Evolutionary conservation across 805 yeast species (phyloP).

Genomic region (Metschnikowia borealis): DNA sequence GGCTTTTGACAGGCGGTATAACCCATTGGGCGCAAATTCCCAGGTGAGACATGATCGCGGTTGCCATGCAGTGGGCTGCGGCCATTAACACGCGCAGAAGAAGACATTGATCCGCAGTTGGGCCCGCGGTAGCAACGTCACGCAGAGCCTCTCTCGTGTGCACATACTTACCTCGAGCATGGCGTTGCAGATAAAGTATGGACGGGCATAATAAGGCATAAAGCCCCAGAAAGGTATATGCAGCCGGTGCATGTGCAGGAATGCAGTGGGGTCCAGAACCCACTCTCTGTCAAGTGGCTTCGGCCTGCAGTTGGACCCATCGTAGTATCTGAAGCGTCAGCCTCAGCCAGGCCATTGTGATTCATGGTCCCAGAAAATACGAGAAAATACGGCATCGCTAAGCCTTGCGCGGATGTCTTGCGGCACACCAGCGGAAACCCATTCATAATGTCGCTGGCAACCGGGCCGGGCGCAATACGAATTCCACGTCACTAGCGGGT

Average conservation of each 20-base stretch:
- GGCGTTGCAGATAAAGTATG: background rate
- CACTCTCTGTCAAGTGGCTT: background rate
- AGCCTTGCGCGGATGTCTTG: background rate
- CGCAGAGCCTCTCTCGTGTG: background rate
- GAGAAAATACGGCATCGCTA: background rate
- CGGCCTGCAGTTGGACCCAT: background rate
- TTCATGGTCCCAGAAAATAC: background rate
- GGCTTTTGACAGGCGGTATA: background rate
- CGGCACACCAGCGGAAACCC: too few species aligned
- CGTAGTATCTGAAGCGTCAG: background rate
- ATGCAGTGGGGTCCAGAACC: background rate
- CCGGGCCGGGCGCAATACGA: background rate
- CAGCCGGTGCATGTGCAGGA: background rate
- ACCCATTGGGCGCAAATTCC: background rate
- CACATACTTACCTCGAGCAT: background rate
- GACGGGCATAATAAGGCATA: background rate
- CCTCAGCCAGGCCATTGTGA: too few species aligned
- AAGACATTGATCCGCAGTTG: background rate
- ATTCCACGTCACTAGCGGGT: too few species aligned
- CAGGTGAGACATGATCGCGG: background rate
- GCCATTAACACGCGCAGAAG: conserved; percentile 1
- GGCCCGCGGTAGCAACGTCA: background rate
- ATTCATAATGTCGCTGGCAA: too few species aligned
- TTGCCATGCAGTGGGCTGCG: conserved; percentile 2
- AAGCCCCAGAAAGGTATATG: background rate